These are phyloP conservation scores for Russula virescens DNA, from an alignment of 768 basidiomycete genomes.

Conservation along the genomic window DNA sequence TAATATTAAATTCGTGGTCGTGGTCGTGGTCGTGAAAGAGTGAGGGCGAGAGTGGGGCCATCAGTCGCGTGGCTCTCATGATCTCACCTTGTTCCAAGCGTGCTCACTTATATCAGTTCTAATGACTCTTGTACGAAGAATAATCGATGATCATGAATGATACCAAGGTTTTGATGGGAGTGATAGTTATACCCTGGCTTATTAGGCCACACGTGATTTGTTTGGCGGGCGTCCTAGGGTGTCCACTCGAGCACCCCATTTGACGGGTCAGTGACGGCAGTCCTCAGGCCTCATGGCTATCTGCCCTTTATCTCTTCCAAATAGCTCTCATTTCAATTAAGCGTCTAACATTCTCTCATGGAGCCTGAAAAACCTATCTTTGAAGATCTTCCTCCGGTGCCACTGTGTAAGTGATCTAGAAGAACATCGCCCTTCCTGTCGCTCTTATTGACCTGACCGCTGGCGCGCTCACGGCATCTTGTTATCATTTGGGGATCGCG, in stretches of 20 bases:
- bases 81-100: too few species aligned
- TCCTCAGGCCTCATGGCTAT: not conserved
- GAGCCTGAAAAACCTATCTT: not conserved
- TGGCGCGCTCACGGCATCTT: conserved; percentile 2
- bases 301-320: not conserved
- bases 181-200: too few species aligned
- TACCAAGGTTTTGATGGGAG: too few species aligned
- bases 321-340: not conserved
- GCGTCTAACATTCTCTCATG: not conserved
- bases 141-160: too few species aligned
- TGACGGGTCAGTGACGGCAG: too few species aligned
- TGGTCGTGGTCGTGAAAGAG: too few species aligned
- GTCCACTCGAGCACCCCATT: too few species aligned
- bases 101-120: too few species aligned
- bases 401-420: conserved; percentile 17
- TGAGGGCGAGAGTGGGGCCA: too few species aligned
- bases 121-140: too few species aligned
- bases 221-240: not conserved
- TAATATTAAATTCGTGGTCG: too few species aligned
- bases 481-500: not conserved
- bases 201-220: conserved; percentile 6
- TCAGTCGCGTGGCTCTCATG: too few species aligned
- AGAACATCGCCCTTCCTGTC: not conserved
- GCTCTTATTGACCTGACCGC: not conserved
- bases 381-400: not conserved